Evolutionary conservation across 31 red algal species (phyloP).

Genomic region (Odonthalia washingtoniensis): DNA sequence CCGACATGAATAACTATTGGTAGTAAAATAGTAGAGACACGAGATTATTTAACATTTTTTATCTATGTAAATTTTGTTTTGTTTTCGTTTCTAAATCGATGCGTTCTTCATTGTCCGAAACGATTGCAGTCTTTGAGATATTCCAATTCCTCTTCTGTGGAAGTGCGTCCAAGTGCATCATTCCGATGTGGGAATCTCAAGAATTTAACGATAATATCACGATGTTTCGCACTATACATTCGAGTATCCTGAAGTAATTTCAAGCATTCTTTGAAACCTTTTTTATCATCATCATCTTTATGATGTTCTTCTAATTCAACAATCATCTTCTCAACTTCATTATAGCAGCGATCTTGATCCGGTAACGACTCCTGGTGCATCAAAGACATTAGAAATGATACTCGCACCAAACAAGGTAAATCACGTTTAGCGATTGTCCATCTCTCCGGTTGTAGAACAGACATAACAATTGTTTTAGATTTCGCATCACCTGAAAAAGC

Average conservation of each 20-base stretch:
- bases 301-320: constrained; percentile 21
- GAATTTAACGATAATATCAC: constrained; percentile 64
- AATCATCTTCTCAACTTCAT: constrained; percentile 50
- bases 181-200: constrained; percentile 82
- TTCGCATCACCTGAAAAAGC: constrained; percentile 81
- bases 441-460: constrained; percentile 37
- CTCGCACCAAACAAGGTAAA: constrained; percentile 46
- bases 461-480: constrained; percentile 30
- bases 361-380: constrained; percentile 77
- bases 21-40: background rate
- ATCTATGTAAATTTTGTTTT: background rate
- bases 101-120: constrained; percentile 58
- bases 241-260: constrained; percentile 18
- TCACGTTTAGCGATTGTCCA: constrained; percentile 53
- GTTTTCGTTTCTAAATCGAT: too few relatives aligned
- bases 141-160: constrained; percentile 67
- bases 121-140: constrained; percentile 49
- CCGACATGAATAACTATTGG: too few relatives aligned
- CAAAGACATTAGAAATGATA: constrained; percentile 73
- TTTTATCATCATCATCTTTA: background rate
- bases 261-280: background rate
- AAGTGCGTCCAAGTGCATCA: constrained; percentile 61
- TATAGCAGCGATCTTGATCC: constrained; percentile 53
- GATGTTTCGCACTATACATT: constrained; percentile 54
- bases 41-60: background rate